These are phyloP conservation scores for Hanseniaspora pseudoguilliermondii DNA, from an alignment of 805 yeast species.

Conservation along the genomic window DNA sequence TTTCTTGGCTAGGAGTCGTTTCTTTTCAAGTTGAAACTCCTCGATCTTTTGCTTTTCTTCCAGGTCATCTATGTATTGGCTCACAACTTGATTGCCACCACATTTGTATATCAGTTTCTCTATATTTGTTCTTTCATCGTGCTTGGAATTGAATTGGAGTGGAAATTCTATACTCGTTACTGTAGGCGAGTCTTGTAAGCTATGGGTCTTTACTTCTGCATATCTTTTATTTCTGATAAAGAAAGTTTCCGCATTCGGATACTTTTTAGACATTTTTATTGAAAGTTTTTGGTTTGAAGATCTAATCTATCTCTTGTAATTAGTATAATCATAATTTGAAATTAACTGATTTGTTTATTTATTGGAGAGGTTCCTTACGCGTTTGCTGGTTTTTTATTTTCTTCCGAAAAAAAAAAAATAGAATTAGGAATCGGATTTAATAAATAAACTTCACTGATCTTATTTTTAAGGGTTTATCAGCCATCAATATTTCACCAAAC, in stretches of 20 bases:
- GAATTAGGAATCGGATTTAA: too few relatives aligned
- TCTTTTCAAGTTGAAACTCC: constrained; percentile 21
- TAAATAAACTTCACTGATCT: too few relatives aligned
- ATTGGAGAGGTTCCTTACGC: too few relatives aligned
- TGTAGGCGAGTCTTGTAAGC: constrained; percentile 56
- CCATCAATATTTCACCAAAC: too few relatives aligned
- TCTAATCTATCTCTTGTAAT: too few relatives aligned
- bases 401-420: too few relatives aligned
- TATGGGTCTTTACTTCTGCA: constrained; percentile 37
- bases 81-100: constrained; percentile 38
- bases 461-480: too few relatives aligned
- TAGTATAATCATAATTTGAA: too few relatives aligned
- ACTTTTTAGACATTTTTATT: background rate
- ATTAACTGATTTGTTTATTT: too few relatives aligned
- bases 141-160: constrained; percentile 35
- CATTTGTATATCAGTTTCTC: constrained; percentile 54
- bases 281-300: background rate
- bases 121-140: constrained; percentile 31
- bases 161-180: constrained; percentile 72
- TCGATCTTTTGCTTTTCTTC: constrained; percentile 32
- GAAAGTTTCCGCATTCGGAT: background rate
- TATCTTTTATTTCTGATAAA: background rate
- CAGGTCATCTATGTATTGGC: constrained; percentile 18
- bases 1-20: constrained; percentile 25
- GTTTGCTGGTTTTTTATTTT: too few relatives aligned